Conservation (phyloP, 495 filamentous ascomycete species). For the Thermothielavioides terrestris region DNA sequence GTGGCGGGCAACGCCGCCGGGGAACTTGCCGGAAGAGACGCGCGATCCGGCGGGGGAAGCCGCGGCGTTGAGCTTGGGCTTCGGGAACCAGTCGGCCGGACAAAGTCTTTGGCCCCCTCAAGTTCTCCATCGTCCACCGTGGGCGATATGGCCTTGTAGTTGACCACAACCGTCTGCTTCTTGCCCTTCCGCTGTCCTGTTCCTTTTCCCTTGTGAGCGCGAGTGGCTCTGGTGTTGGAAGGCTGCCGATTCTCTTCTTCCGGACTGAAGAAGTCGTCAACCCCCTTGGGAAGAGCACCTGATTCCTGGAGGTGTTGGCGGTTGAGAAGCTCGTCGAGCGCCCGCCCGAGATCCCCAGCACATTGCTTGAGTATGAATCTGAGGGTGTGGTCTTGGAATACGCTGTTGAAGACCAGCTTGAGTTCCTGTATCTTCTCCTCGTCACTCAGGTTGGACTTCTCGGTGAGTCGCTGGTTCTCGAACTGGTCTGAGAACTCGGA, state of each 20-base stretch:
- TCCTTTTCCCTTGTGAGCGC: neutral
- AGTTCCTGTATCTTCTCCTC: slow-evolving; percentile 51
- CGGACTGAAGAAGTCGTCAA: slow-evolving; percentile 66
- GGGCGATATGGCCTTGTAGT: slow-evolving; percentile 18
- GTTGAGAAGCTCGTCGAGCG: slow-evolving; percentile 77
- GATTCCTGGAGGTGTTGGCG: slow-evolving; percentile 60
- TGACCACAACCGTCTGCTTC: slow-evolving; percentile 10
- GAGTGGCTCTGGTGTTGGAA: slow-evolving; percentile 37
- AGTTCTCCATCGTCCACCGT: slow-evolving; percentile 16
- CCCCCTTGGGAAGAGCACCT: slow-evolving; percentile 53
- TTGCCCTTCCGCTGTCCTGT: too few relatives aligned
- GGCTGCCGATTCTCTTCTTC: slow-evolving; percentile 29
- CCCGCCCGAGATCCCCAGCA: slow-evolving; percentile 51
- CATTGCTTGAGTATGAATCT: slow-evolving; percentile 55
- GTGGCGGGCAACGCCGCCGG: neutral
- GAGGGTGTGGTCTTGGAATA: slow-evolving; percentile 53
- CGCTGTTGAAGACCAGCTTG: slow-evolving; percentile 57
- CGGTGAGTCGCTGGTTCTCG: slow-evolving; percentile 26
- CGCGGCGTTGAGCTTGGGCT: neutral
- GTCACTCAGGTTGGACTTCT: slow-evolving; percentile 38
- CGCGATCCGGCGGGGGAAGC: neutral
- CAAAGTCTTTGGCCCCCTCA: slow-evolving; percentile 20
- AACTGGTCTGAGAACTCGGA: slow-evolving; percentile 22
- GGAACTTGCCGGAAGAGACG: neutral
- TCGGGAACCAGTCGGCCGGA: neutral